Evolutionary conservation across 495 filamentous ascomycete species (phyloP), one percentile per base, ranked within the genome.

Genomic region (Podospora appendiculata): DNA sequence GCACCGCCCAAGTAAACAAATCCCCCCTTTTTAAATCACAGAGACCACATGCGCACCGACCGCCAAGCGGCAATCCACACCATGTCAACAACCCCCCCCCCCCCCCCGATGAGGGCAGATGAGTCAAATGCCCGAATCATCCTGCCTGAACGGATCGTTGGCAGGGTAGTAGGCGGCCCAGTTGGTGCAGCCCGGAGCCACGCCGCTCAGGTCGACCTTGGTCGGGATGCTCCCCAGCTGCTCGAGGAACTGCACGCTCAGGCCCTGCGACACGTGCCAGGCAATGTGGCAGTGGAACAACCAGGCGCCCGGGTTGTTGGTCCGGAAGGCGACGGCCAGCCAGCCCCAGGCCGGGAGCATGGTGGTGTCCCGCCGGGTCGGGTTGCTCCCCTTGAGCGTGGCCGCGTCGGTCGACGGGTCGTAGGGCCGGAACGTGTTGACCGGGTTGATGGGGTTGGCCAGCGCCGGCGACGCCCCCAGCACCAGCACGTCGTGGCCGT

Each of bases 331-430:
- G n/a, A 83, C 60, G 11, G 76, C 57, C 34, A 76, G 50, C 70
- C 72, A 70, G 2, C 74, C 79, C 50, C 54, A 59, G 7, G 64
- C 69, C 4, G 76, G 74, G 6, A 84, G 57, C 55, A 83, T 68
- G 4, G 80, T 81, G 0, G 79, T 80, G 60, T 88, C 85, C 8
- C 84, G 68, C 0, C 83, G 67, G 2, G 78, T 73, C 0, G 81
- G 77, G 57, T 71, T 82, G 18, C 61, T 53, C 19, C 60, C 56
- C 9, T 63, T 64, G 4, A 77, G 56, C 0, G 47, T 62, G 0
- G 55, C 47, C 8, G 56, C 53, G 43, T 70, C 52, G 12, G 59
- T 52, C 9, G 47, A 19, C 2, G 56, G 46, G 32, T 51, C 70
- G 56, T 70, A 80, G 61, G 51, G 13, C 2, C 59, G 43, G 0